A percentile compares a stretch with the other conserved stretches of the same genome.
These are phyloP conservation scores for Hypoxylon sp. DNA, from an alignment of 2,329 filamentous ascomycete genomes.

Conservation along the genomic window DNA sequence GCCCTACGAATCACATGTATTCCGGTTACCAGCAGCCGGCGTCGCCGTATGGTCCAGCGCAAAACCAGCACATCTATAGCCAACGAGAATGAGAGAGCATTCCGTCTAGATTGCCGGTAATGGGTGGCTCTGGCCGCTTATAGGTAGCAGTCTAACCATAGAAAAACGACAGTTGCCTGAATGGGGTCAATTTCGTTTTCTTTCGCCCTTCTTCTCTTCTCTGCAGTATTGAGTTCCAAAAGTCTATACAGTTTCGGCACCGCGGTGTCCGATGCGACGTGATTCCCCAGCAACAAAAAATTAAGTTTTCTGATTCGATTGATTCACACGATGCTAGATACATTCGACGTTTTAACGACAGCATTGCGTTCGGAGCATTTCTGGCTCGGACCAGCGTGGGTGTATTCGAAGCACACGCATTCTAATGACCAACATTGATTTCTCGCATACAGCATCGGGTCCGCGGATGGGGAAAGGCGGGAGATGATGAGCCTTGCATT, in stretches of 20 bases:
- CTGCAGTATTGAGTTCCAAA: constrained; percentile 31
- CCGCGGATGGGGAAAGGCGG: constrained; percentile 28
- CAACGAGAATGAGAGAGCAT: constrained; percentile 60
- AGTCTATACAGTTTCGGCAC: constrained; percentile 30
- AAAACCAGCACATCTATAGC: constrained; percentile 71
- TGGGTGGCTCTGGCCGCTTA: constrained; percentile 1
- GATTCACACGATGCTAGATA: constrained; percentile 32
- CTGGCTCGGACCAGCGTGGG: constrained; percentile 32
- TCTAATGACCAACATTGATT: constrained; percentile 42
- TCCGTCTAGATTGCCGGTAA: constrained; percentile 3
- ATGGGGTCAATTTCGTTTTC: constrained; percentile 20
- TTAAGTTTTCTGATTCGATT: constrained; percentile 26
- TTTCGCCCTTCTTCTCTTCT: constrained; percentile 11
- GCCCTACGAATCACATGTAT: constrained; percentile 64
- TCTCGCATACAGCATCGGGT: constrained; percentile 44
- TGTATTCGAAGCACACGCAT: constrained; percentile 37
- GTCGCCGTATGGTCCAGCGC: constrained; percentile 65
- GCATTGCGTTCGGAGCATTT: constrained; percentile 40
- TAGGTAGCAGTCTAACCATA: constrained; percentile 12
- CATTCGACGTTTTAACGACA: constrained; percentile 30
- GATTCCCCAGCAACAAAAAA: constrained; percentile 36
- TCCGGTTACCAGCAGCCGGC: constrained; percentile 62
- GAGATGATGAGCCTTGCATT: constrained; percentile 41
- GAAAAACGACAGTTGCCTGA: constrained; percentile 1
- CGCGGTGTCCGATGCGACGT: constrained; percentile 40